These are phyloP conservation scores for Apiospora pterosperma DNA, from an alignment of 2,329 filamentous ascomycete genomes.

Conservation along the genomic window DNA sequence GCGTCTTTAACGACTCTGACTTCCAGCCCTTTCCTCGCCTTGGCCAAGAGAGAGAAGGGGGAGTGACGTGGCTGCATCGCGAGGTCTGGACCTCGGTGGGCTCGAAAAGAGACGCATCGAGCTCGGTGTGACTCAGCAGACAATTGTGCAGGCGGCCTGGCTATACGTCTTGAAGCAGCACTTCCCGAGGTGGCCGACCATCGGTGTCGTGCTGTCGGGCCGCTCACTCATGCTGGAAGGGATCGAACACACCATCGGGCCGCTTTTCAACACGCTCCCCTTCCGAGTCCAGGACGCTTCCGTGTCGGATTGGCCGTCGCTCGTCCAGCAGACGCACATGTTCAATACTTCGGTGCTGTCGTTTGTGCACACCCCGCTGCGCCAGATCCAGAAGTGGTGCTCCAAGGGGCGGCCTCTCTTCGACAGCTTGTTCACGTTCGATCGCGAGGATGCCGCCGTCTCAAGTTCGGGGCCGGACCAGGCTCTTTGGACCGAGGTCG, in stretches of 20 bases:
- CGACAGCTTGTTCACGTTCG: conserved; percentile 80
- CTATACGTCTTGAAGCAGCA: conserved; percentile 55
- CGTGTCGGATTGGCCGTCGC: conserved; percentile 52
- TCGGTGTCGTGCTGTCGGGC: conserved; percentile 79
- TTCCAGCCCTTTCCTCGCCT: conserved; percentile 19
- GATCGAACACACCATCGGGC: conserved; percentile 69
- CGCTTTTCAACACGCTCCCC: conserved; percentile 87
- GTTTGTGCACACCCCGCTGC: conserved; percentile 76
- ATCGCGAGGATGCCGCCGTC: conserved; percentile 41
- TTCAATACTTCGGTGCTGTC: conserved; percentile 66
- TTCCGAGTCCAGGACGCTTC: conserved; percentile 50
- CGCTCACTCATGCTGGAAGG: conserved; percentile 65
- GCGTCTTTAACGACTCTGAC: conserved; percentile 42
- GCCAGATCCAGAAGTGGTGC: conserved; percentile 79
- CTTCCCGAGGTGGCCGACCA: conserved; percentile 43
- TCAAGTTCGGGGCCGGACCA: conserved; percentile 19
- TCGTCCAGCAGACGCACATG: conserved; percentile 64
- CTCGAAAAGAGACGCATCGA: conserved; percentile 52
- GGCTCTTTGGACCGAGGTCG: conserved; percentile 51
- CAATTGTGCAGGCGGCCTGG: conserved; percentile 76
- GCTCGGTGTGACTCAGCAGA: conserved; percentile 73
- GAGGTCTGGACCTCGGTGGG: conserved; percentile 31
- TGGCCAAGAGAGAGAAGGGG: conserved; percentile 10
- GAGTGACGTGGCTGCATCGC: conserved; percentile 18
- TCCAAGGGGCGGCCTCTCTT: conserved; percentile 62